phyloP scores from a whole-genome alignment of 306 rosid species.

The Dalbergia cultrata region DNA sequence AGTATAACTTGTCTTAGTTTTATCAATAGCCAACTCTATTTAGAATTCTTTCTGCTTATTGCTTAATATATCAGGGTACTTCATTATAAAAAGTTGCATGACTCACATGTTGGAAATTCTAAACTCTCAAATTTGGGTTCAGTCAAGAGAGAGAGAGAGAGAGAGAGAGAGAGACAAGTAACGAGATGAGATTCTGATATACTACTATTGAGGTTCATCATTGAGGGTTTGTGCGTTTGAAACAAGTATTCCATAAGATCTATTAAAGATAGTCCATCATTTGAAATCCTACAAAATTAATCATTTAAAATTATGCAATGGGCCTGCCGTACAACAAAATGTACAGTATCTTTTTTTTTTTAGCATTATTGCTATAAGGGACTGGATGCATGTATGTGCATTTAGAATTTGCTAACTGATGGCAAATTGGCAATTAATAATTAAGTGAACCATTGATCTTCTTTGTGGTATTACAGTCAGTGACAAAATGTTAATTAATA shows the following conservation, averaged over 20 bases:
- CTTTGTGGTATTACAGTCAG: not conserved
- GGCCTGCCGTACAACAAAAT: conserved; percentile 38
- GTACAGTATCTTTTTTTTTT: not conserved
- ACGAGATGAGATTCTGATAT: not conserved
- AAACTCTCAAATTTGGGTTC: not conserved
- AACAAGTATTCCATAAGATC: conserved; percentile 28
- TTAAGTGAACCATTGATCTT: not conserved
- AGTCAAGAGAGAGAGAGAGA: not conserved
- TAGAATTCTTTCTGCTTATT: not conserved
- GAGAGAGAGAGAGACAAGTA: not conserved
- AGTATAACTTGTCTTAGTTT: not conserved
- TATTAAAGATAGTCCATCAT: not conserved
- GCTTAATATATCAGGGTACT: not conserved
- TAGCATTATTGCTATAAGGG: not conserved
- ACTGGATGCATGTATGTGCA: conserved; percentile 33
- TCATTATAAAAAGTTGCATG: not conserved
- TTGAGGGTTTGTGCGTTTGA: not conserved
- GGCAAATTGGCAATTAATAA: not conserved
- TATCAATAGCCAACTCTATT: conserved; percentile 1
- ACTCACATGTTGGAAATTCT: conserved; percentile 8
- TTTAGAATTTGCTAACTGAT: not conserved
- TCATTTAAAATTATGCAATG: not conserved
- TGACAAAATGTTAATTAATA: not conserved
- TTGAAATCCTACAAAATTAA: not conserved
- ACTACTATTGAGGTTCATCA: not conserved